These are phyloP conservation scores for Nicotiana noctiflora DNA, from an alignment of 257 asterid species.

Conservation along the genomic window DNA sequence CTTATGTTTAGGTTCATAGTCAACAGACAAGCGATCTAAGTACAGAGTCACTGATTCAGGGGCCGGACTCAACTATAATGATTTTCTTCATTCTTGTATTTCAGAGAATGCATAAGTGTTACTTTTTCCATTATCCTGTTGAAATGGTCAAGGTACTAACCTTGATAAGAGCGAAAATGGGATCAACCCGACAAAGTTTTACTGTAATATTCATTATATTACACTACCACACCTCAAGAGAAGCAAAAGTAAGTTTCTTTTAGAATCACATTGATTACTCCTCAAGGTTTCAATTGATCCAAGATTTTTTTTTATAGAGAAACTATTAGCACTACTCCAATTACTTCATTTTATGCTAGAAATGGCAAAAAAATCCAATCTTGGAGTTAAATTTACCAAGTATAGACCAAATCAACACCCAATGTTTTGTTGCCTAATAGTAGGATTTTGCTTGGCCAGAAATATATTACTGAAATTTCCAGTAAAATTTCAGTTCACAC, in stretches of 20 bases:
- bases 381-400: neutral
- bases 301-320: neutral
- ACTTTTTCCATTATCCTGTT: neutral
- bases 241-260: too few relatives aligned
- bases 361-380: neutral
- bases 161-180: neutral
- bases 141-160: neutral
- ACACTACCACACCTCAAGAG: too few relatives aligned
- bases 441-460: neutral
- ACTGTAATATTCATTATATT: too few relatives aligned
- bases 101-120: neutral
- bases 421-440: neutral
- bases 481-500: neutral
- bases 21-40: neutral
- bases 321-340: neutral
- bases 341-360: neutral
- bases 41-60: neutral
- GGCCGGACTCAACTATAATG: neutral
- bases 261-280: neutral
- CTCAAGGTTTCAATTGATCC: neutral
- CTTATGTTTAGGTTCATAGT: neutral
- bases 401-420: neutral
- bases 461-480: neutral
- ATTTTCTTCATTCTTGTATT: neutral
- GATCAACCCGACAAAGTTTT: neutral